A percentile compares a stretch with the other conserved stretches of the same genome.
Conservation (phyloP, 2,329 filamentous ascomycete species). For the Coleophoma eucalyptorum region DNA sequence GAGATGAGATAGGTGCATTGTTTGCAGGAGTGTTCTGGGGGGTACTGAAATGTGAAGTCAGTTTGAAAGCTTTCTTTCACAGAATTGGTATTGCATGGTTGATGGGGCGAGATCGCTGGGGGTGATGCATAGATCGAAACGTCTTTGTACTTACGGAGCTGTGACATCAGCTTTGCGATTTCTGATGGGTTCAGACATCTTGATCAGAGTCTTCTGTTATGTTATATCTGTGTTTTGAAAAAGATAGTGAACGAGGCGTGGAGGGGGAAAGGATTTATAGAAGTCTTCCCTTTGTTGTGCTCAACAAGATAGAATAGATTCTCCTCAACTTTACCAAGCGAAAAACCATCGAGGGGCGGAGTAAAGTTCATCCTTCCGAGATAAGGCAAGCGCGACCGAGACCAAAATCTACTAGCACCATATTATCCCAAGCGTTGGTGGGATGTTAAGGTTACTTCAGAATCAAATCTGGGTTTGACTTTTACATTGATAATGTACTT, state of each 20-base stretch:
- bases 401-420: not conserved
- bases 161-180: constrained; percentile 49
- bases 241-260: not conserved
- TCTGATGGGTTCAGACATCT: constrained; percentile 65
- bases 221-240: too few relatives aligned
- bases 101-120: not conserved
- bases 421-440: too few relatives aligned
- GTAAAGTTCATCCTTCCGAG: too few relatives aligned
- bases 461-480: too few relatives aligned
- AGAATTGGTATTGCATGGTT: not conserved
- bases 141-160: constrained; percentile 53
- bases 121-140: constrained; percentile 6
- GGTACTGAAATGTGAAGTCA: constrained; percentile 58
- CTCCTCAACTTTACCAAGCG: too few relatives aligned
- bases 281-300: not conserved
- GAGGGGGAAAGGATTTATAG: not conserved
- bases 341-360: too few relatives aligned
- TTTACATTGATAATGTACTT: too few relatives aligned
- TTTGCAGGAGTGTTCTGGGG: constrained; percentile 96
- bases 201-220: constrained; percentile 8
- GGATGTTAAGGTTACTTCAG: too few relatives aligned
- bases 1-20: constrained; percentile 95
- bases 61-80: not conserved
- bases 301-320: too few relatives aligned
- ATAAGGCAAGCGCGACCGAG: not conserved